Evolutionary conservation across 768 basidiomycete species (phyloP), one percentile per base, ranked within the genome.

Genomic region (Lyophyllum shimeji): DNA sequence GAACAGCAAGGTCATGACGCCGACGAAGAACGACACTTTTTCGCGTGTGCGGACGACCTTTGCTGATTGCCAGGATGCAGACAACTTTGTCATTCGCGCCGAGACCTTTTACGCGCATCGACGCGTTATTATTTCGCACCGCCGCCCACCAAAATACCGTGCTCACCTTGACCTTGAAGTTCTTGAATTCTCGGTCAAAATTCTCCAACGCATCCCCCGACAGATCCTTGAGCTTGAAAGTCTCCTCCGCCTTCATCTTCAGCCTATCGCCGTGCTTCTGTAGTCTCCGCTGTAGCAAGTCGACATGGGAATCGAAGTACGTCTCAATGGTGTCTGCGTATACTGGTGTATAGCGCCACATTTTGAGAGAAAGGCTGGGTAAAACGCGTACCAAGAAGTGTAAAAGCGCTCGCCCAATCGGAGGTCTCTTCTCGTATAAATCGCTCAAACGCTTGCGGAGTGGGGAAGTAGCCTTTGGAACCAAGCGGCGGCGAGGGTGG

Each of bases 11-110:
- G 87, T 87, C 87, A 95, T 91, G 43, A 99, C 97, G 25, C 95
- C 91, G 65, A 92, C 83, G 74, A 98, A 91, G 77, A 98, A 99
- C 0, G 93, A 90, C 33, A 93, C 75, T 69, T 93, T 91, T 62
- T 92, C 89, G 48, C 88, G 82, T 27, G 90, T 89, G 18, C 89
- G 81, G 42, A 93, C 84, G 17, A 90, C 89, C 69, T 93, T 91
- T 2, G 94, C 89, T 13, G 94, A 95, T 64, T 96, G 90, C 97
- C 97, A 99, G 29, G 92, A 87, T 11, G 82, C 76, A 29, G 86
- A 73, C n/a, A 99, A 74, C 1, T 79, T 78, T 21, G 87, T 83
- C 76, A 97, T 86, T 44, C 94, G 89, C 49, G 78, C 76, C 0
- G 90, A 87, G 34, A 96, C 81, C 95, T 95, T 62, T 27, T 21